phyloP scores from a whole-genome alignment of 805 yeast genomes.

The Candida vartiovaarae region DNA sequence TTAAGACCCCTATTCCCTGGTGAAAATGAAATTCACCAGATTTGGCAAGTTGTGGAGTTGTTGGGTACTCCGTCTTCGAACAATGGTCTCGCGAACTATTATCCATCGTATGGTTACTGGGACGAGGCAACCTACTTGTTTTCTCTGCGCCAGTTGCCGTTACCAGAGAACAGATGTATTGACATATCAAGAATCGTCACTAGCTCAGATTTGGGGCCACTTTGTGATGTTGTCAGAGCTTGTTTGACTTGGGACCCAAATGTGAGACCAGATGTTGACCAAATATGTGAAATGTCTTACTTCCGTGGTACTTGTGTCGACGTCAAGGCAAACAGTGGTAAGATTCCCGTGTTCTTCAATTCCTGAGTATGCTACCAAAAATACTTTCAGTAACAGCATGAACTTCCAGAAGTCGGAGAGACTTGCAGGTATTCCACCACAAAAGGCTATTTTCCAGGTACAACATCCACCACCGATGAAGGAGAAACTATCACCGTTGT shows the following conservation, averaged over 20 bases:
- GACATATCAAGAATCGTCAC: slow-evolving; percentile 39
- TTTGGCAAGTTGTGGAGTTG: slow-evolving; percentile 54
- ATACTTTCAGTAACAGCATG: background rate
- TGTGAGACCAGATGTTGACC: slow-evolving; percentile 46
- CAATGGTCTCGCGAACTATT: slow-evolving; percentile 19
- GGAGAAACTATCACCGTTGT: background rate
- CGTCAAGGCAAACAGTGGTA: slow-evolving; percentile 1
- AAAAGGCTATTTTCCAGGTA: background rate
- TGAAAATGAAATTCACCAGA: slow-evolving; percentile 68
- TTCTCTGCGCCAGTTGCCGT: slow-evolving; percentile 42
- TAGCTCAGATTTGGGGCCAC: slow-evolving; percentile 32
- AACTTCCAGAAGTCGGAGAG: slow-evolving; percentile 11
- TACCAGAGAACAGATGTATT: slow-evolving; percentile 51
- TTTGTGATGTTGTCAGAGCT: slow-evolving; percentile 33
- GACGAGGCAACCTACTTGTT: slow-evolving; percentile 50
- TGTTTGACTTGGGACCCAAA: slow-evolving; percentile 78
- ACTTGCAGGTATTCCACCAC: slow-evolving; percentile 9
- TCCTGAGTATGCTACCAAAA: too few species aligned
- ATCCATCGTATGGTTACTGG: slow-evolving; percentile 71
- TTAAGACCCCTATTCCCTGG: slow-evolving; percentile 85
- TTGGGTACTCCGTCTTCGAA: slow-evolving; percentile 64
- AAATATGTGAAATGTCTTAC: slow-evolving; percentile 43
- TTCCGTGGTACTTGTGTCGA: slow-evolving; percentile 40
- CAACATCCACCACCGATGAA: background rate
- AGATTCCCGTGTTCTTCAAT: too few species aligned